Conservation (phyloP, 441 rosid species). For the Monsonia emarginata region DNA sequence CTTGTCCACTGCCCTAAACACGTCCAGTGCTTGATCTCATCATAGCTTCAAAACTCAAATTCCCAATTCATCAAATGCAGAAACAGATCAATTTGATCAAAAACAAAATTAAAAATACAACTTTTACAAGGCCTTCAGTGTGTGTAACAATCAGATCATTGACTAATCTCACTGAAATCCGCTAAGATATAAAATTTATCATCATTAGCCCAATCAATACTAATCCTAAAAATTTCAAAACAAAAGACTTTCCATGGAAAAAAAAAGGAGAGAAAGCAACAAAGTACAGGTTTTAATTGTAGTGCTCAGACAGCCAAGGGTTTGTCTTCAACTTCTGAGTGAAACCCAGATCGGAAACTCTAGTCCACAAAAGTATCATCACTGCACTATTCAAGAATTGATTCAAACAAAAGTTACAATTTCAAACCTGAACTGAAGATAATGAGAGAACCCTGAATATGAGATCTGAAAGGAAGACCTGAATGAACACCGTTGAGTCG, state of each 20-base stretch:
- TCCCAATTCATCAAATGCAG: no score
- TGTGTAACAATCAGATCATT: constrained; percentile 94
- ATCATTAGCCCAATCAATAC: constrained; percentile 43
- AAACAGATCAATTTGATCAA: no score
- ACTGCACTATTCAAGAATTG: constrained; percentile 25
- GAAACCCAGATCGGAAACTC: constrained; percentile 87
- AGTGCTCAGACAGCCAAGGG: constrained; percentile 99
- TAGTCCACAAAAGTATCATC: constrained; percentile 88
- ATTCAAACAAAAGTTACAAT: not conserved
- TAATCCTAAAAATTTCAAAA: not conserved
- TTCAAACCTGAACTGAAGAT: not conserved
- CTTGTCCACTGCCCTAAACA: constrained; percentile 68
- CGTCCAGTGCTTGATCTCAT: constrained; percentile 52
- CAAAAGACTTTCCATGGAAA: not conserved
- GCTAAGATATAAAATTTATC: constrained; percentile 68
- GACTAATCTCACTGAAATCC: constrained; percentile 92
- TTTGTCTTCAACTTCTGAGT: constrained; percentile 62
- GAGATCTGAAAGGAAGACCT: no score
- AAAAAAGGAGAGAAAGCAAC: not conserved
- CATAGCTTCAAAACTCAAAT: constrained; percentile 31
- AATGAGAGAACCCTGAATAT: no score
- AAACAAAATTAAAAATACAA: not conserved
- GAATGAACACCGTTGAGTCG: no score
- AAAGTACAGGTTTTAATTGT: not conserved
- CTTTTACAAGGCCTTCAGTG: constrained; percentile 48